These are phyloP conservation scores for Saitozyma podzolica DNA, from an alignment of 768 basidiomycete genomes.

Conservation along the genomic window DNA sequence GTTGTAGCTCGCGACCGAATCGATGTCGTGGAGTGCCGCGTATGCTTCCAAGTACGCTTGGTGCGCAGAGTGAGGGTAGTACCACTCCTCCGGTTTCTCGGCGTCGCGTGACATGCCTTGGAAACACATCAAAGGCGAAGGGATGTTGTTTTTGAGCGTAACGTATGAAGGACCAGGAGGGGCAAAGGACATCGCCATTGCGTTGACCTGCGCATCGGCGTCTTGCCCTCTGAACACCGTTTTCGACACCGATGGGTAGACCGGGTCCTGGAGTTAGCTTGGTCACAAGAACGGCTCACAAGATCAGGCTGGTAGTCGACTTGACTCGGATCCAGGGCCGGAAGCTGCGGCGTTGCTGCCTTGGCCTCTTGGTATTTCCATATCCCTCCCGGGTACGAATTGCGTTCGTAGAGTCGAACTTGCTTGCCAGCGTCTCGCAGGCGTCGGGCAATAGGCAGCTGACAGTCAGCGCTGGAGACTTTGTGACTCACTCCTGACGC, in stretches of 20 bases:
- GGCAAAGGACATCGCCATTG: background rate
- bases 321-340: conserved; percentile 31
- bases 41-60: conserved; percentile 54
- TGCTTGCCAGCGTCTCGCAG: conserved; percentile 30
- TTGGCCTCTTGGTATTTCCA: conserved; percentile 28
- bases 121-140: too few species aligned
- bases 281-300: background rate
- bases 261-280: conserved; percentile 28
- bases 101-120: conserved; percentile 36
- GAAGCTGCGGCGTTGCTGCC: conserved; percentile 18
- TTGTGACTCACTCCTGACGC: conserved; percentile 20
- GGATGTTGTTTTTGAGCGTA: conserved; percentile 14
- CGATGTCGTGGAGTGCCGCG: conserved; percentile 55
- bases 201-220: conserved; percentile 13
- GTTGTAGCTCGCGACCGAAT: conserved; percentile 58
- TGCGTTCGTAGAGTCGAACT: conserved; percentile 35
- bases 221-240: conserved; percentile 31
- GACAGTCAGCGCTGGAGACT: too few species aligned
- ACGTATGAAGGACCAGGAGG: conserved; percentile 23
- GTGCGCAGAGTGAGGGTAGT: too few species aligned
- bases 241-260: conserved; percentile 31
- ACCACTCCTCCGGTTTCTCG: conserved; percentile 47
- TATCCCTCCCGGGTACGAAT: conserved; percentile 30
- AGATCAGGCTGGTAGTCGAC: conserved; percentile 22
- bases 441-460: conserved; percentile 23